Evolutionary conservation across 2,329 filamentous ascomycete species (phyloP), one percentile per base, ranked within the genome.

Genomic region (Colletotrichum sp.): DNA sequence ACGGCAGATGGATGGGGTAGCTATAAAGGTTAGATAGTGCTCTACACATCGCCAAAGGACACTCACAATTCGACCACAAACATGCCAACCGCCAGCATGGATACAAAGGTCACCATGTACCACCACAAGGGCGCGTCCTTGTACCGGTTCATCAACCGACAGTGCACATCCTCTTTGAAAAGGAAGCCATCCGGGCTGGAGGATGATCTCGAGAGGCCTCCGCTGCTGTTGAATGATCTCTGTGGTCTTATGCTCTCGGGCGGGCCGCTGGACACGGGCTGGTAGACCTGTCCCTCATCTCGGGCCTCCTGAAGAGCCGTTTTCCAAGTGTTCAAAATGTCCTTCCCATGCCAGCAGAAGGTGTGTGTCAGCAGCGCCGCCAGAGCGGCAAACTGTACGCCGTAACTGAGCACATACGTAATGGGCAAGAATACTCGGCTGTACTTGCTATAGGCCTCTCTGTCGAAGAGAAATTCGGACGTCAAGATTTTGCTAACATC

Each of bases 371-470:
- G 86, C 15, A 98, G 87, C 2, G 95, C 94, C 28, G 95, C 93
- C 24, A 98, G 87, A 2, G 94, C 94, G 15, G 95, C 95, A 82
- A 98, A 98, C 80, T 97, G 95, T 28, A 98, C 90, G 4, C 93
- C 95, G 79, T 98, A 98, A 81, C 94, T 96, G 55, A 98, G 88
- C 24, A 96, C 94, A 81, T 97, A 98, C 0, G 95, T 97, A 76
- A 97, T 95, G 2, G 95, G 95, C 10, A 98, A 86, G 78, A 96
- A 98, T 2, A 98, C 94, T 21, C 94, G 92, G 79, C 94, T 96
- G 84, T 98, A 98, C n/a, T 88, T 90, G 64, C 92, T 88, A 83
- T 98, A 98, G 21, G 94, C 94, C 24, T 92, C 90, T 75, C 90
- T 88, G 80, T 98, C 94, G 80, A 98, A 96, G 43, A 95, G 82